Evolutionary conservation across 2,329 filamentous ascomycete species (phyloP), one percentile per base, ranked within the genome.

Genomic region (Gnomoniopsis smithogilvyi): DNA sequence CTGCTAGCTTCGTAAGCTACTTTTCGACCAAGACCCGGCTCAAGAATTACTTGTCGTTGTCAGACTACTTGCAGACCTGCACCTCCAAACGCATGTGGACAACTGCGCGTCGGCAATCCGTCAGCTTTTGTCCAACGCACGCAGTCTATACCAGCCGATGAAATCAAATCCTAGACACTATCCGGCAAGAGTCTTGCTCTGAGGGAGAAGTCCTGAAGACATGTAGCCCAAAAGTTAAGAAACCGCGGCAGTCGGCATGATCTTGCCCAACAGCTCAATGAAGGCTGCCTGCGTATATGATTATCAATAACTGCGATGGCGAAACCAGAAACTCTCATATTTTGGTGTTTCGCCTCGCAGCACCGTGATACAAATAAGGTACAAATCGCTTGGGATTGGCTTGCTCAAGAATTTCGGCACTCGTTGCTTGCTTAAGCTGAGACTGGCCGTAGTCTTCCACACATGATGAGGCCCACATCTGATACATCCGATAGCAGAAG

Each of bases 321-420:
- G 56, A 45, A 52, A 51, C 51, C 22, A 30, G 26, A n/a, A n/a
- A 47, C 33, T 51, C 17, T 46, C 46, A 43, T 49, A 43, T 22
- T 38, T 51, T 45, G 24, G 26, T 14, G 7, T 41, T 47, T 19
- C 26, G 30, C 19, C 50, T 34, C 24, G 36, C 34, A n/a, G 36
- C 36, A 45, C 38, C 21, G 55, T 58, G 22, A 45, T 51, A 61
- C 55, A 21, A 22, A n/a, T 36, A 51, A 61, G 55, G 59, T 34
- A 54, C 59, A 47, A 46, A 19, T 50, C 33, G 33, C 46, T 36
- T 22, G 50, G 30, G 55, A 54, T 51, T 50, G 26, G 55, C 15
- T 54, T 22, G 55, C 54, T 58, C 36, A 36, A 15, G n/a, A n/a
- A 12, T 41, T 15, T 41, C 36, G 36, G 36, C 36, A 41, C 34